These are phyloP conservation scores for Vigna reflexopilosa DNA, from an alignment of 306 rosid species.

Conservation along the genomic window DNA sequence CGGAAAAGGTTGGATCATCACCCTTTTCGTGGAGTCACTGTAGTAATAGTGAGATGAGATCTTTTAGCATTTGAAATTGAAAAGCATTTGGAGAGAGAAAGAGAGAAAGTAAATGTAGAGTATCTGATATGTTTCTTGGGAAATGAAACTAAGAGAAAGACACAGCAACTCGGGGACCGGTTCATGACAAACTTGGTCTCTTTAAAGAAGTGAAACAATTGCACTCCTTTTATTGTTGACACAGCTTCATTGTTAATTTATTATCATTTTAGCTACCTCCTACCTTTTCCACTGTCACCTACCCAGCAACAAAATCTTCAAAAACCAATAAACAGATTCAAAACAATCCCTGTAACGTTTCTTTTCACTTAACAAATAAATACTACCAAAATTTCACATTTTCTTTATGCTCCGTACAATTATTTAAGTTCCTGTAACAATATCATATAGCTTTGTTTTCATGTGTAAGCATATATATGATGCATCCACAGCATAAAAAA, in stretches of 20 bases:
- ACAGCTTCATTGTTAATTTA: constrained; percentile 49
- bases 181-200: constrained; percentile 50
- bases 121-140: constrained; percentile 66
- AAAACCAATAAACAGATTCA: not conserved
- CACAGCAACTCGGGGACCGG: constrained; percentile 36
- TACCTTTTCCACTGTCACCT: not conserved
- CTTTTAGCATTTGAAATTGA: constrained; percentile 51
- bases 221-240: constrained; percentile 39
- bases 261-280: constrained; percentile 40
- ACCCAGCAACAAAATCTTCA: not conserved
- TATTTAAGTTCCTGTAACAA: too few species aligned
- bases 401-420: too few species aligned
- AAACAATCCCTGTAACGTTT: not conserved
- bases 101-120: constrained; percentile 51
- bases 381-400: too few species aligned
- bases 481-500: not conserved
- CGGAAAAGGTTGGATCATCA: constrained; percentile 48
- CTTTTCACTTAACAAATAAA: not conserved
- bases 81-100: constrained; percentile 44
- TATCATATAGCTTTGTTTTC: not conserved
- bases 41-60: constrained; percentile 51
- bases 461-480: not conserved
- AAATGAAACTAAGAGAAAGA: constrained; percentile 64
- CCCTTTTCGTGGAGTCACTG: constrained; percentile 45
- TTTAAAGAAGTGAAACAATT: constrained; percentile 53